Conservation (phyloP, 768 basidiomycete species). For the Rubroboletus satanas region DNA sequence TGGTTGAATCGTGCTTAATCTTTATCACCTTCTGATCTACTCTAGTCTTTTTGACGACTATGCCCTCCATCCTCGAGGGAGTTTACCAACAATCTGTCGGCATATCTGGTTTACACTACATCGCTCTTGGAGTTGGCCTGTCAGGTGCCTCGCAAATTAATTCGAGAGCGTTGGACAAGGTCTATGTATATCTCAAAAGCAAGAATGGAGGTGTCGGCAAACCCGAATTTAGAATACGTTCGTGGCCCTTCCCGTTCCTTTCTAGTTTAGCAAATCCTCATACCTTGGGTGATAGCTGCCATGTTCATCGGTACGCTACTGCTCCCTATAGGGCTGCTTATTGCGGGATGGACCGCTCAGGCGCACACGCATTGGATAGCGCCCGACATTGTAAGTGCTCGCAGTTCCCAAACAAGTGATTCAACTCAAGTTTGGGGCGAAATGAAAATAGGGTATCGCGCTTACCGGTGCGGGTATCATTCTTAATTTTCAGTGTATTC, state of each 20-base stretch:
- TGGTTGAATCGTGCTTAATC: constrained; percentile 1
- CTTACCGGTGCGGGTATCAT: constrained; percentile 56
- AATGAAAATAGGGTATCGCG: constrained; percentile 46
- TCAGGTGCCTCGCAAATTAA: constrained; percentile 48
- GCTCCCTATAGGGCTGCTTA: constrained; percentile 63
- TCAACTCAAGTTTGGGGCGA: neutral
- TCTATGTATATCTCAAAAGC: constrained; percentile 48
- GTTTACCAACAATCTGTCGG: constrained; percentile 54
- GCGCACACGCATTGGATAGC: constrained; percentile 62
- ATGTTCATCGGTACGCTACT: constrained; percentile 57
- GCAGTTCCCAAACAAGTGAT: no score
- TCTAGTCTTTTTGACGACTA: constrained; percentile 65
- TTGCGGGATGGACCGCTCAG: constrained; percentile 69
- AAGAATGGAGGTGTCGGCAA: constrained; percentile 52
- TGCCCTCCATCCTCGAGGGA: constrained; percentile 54
- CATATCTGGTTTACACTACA: constrained; percentile 64
- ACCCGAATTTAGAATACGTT: constrained; percentile 53
- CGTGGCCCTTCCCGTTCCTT: constrained; percentile 9
- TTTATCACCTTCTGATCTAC: neutral
- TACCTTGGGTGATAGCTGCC: constrained; percentile 36
- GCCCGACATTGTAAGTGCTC: constrained; percentile 53
- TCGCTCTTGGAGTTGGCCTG: constrained; percentile 67
- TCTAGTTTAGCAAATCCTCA: neutral
- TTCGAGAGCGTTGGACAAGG: constrained; percentile 51
- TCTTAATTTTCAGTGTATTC: constrained; percentile 56